A percentile compares a stretch with the other conserved stretches of the same genome.
phyloP scores from a whole-genome alignment of 202 grass and related monocot genomes.

The Setaria italica region DNA sequence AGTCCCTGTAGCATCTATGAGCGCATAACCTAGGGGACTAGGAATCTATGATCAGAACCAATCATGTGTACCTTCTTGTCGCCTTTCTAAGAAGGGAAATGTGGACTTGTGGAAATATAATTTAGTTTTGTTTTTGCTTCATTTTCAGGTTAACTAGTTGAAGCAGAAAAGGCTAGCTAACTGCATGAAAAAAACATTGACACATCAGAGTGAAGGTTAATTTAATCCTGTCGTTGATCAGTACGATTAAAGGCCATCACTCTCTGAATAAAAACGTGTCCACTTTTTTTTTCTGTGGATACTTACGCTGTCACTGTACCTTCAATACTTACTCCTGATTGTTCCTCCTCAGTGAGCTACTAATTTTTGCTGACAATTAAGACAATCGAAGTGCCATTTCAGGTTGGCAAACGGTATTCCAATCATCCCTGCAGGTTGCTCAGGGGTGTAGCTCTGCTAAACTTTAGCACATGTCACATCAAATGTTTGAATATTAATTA shows the following conservation, averaged over 20 bases:
- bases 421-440: not conserved
- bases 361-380: not conserved
- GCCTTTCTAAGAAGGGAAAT: constrained; percentile 39
- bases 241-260: not conserved
- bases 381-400: not conserved
- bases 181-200: not conserved
- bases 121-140: too few relatives aligned
- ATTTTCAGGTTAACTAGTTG: too few relatives aligned
- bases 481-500: too few relatives aligned
- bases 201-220: not conserved
- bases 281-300: not conserved
- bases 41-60: not conserved
- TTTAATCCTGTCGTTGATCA: not conserved
- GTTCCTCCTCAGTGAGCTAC: too few relatives aligned
- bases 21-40: constrained; percentile 14
- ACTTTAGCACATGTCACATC: too few relatives aligned
- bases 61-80: not conserved
- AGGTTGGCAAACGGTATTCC: constrained; percentile 6
- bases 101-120: not conserved
- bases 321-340: not conserved
- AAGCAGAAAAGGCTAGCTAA: constrained; percentile 9
- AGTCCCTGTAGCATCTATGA: constrained; percentile 12
- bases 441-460: too few relatives aligned
- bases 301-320: not conserved
- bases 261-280: not conserved